Evolutionary conservation across 1,284 basidiomycete genomes (phyloP), one percentile per base, ranked within the genome.

Genomic region (Pholiota adiposa): DNA sequence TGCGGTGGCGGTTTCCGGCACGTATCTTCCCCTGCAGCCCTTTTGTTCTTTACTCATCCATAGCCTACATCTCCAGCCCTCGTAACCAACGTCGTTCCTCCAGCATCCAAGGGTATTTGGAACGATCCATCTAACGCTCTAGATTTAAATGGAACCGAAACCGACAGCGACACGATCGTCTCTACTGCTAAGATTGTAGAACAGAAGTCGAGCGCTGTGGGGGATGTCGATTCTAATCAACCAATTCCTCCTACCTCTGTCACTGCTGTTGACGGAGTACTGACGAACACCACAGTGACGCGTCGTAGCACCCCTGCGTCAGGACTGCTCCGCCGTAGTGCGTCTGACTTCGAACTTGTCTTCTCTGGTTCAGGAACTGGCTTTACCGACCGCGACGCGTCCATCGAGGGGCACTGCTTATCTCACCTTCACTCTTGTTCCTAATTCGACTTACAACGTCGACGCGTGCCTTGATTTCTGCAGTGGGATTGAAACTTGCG

Each of bases 401-500:
- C 79, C 8, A 76, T 81, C 25, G 59, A 80, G 65, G 79, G n/a
- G 78, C 7, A 79, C 75, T 4, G 75, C 77, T 9, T 77, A 77
- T 61, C 66, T 79, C 36, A 77, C 77, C 7, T 79, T 73, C 61
- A 75, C 73, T 2, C 62, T 78, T 38, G 72, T 80, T 12, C 63
- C 67, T 33, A 79, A 78, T 62, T 62, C 70, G 11, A 78, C 76
- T 0, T 79, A 79, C 65, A 67, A 74, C 60, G 66, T 77, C 41
- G 67, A 74, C 34, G 77, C 63, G 33, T 79, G 78, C 64, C 70
- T 77, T 43, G 62, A 62, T 1, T 75, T 73, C 61, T 79, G 77
- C 51, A 67, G 71, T 31, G 61, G 67, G 6, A 69, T 76, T 8
- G 49, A 68, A 1, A 66, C 63, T 11, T 79, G 78, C 67, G 77